Conservation (phyloP, 139 green algal species). For the Volvox africanus region DNA sequence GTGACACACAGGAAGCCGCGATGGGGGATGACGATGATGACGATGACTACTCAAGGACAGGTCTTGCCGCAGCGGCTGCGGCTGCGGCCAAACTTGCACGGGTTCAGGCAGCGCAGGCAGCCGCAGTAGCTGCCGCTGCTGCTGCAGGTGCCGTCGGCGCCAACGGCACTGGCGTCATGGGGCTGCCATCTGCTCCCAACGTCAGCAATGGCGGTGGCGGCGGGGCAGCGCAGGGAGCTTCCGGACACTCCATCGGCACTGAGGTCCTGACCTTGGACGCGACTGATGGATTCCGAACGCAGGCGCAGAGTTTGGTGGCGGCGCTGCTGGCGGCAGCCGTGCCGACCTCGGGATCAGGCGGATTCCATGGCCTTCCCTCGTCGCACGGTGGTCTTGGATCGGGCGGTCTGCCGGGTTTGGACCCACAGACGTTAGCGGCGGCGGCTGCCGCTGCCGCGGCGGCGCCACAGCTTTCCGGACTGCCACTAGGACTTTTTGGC, state of each 20-base stretch:
- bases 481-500: constrained; percentile 17
- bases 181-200: background rate
- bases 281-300: background rate
- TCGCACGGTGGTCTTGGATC: background rate
- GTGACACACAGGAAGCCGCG: constrained; percentile 11
- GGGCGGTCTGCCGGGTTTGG: background rate
- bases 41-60: background rate
- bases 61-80: background rate
- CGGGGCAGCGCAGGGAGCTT: background rate
- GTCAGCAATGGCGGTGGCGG: background rate
- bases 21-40: constrained; percentile 15
- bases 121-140: constrained; percentile 2
- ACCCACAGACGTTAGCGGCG: constrained; percentile 1
- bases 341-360: background rate
- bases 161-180: background rate
- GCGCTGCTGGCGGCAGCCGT: constrained; percentile 36
- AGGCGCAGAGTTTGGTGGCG: constrained; percentile 17
- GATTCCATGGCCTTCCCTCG: background rate
- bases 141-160: background rate
- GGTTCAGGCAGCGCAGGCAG: constrained; percentile 2
- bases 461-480: background rate
- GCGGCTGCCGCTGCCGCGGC: background rate
- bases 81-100: constrained; percentile 24
- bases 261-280: background rate
- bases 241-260: background rate